Evolutionary conservation across 225 moss, liverwort and hornwort genomes (phyloP).

Genomic region (Polytrichum commune): DNA sequence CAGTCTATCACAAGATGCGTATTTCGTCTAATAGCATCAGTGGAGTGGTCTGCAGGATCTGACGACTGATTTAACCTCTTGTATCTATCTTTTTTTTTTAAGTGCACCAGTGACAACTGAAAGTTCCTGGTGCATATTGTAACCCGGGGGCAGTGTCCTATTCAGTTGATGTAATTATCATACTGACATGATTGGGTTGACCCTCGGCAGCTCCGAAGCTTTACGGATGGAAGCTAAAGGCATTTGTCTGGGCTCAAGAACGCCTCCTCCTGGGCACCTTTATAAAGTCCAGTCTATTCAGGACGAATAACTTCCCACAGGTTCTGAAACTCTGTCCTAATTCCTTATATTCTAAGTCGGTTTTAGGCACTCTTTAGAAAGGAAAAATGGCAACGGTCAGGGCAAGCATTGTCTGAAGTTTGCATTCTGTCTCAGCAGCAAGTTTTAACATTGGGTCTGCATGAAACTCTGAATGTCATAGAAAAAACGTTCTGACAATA

Average conservation of each 20-base stretch:
- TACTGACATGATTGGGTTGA: conserved; percentile 3
- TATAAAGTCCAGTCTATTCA: conserved; percentile 37
- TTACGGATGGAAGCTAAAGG: conserved; percentile 56
- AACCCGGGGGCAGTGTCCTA: neutral
- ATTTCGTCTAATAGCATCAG: neutral
- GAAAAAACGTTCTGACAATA: too few species aligned
- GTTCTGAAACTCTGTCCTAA: conserved; percentile 11
- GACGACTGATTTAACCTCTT: neutral
- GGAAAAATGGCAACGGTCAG: neutral
- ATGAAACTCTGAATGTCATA: too few species aligned
- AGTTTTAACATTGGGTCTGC: neutral
- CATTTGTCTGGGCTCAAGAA: conserved; percentile 55
- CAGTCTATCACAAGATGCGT: neutral
- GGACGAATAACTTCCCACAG: conserved; percentile 38
- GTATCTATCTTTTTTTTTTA: too few species aligned
- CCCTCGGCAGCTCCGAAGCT: conserved; percentile 66
- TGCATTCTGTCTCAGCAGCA: neutral
- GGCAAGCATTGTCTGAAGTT: neutral
- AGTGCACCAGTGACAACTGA: neutral
- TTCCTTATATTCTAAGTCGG: neutral
- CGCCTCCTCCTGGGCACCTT: conserved; percentile 39
- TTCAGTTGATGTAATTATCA: neutral
- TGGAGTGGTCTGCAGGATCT: neutral
- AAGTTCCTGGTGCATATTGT: neutral
- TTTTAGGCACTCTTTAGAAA: neutral